Evolutionary conservation across 2,329 filamentous ascomycete genomes (phyloP), one percentile per base, ranked within the genome.

Genomic region (Diaporthe humulicola): DNA sequence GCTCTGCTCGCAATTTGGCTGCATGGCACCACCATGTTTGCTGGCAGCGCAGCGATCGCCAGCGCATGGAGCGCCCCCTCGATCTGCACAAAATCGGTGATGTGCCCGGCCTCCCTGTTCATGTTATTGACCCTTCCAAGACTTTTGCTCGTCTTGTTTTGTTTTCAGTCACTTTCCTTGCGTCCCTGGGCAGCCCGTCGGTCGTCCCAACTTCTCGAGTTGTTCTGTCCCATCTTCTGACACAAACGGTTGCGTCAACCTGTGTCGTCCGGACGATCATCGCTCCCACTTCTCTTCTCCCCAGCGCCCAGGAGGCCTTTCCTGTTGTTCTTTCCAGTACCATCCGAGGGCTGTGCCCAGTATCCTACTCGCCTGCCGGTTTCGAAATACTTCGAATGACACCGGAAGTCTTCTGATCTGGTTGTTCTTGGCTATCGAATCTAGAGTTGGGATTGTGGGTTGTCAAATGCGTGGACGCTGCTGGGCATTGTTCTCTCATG

Each of bases 11-110:
- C 64, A 67, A 67, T 67, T 25, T 67, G 45, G 64, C 30, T 52
- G n/a, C 64, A 52, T 67, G 64, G 64, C 64, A 67, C 56, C 54
- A 71, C 42, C 56, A 61, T 71, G 54, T 71, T 58, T 71, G 70
- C 57, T 50, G 52, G 56, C 42, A 30, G n/a, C 33, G 5, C 56
- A 50, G 70, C 30, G 40, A 48, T 61, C 42, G 28, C 56, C 40
- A 50, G n/a, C 33, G 54, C 54, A 56, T 58, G 19, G 19, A 3
- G 22, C 4, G 5, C 19, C 22, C 38, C 36, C 54, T 8, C 28
- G 54, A 50, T 60, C 56, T 71, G 54, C 54, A 50, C 69, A 71
- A 58, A 25, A 71, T 71, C 40, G 54, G 38, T 60, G 54, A 60
- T 61, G 38, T 58, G 54, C 69, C 45, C 64, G n/a, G 45, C 15